A percentile compares a stretch with the other conserved stretches of the same genome.
Evolutionary conservation across 78 protist species (phyloP).

Genomic region (Planoprotostelium fungivorum): DNA sequence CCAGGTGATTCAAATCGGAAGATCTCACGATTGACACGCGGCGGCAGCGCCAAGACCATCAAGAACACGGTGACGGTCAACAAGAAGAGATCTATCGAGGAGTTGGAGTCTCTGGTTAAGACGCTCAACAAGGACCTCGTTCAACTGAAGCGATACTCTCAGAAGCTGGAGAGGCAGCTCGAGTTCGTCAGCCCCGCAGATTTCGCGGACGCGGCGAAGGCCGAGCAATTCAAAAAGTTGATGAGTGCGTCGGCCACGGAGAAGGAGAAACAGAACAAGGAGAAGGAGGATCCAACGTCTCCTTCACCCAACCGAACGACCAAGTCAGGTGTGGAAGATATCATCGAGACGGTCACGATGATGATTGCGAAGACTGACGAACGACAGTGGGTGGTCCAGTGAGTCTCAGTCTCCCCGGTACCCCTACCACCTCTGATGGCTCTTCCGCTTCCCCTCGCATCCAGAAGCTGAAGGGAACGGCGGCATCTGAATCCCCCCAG

Average conservation of each 20-base stretch:
- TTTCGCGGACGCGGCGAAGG: not conserved
- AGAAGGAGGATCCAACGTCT: not conserved
- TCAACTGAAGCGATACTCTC: slow-evolving; percentile 31
- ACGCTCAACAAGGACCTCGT: slow-evolving; percentile 37
- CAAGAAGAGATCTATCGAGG: slow-evolving; percentile 32
- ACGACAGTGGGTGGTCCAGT: too few species aligned
- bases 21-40: not conserved
- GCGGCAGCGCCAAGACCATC: slow-evolving; percentile 42
- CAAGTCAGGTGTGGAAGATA: not conserved
- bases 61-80: slow-evolving; percentile 61
- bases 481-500: too few species aligned
- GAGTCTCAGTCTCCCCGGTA: too few species aligned
- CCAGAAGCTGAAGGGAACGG: too few species aligned
- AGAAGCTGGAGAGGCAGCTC: not conserved
- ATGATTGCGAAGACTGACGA: too few species aligned
- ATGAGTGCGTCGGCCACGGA: not conserved
- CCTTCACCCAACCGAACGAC: not conserved
- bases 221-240: not conserved
- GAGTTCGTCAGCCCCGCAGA: not conserved
- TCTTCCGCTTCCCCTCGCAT: too few species aligned
- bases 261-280: not conserved
- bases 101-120: slow-evolving; percentile 30
- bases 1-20: not conserved
- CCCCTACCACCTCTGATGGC: too few species aligned
- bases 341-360: too few species aligned